Conservation (phyloP, 306 rosid species). For the Gastrolobium villosum region DNA sequence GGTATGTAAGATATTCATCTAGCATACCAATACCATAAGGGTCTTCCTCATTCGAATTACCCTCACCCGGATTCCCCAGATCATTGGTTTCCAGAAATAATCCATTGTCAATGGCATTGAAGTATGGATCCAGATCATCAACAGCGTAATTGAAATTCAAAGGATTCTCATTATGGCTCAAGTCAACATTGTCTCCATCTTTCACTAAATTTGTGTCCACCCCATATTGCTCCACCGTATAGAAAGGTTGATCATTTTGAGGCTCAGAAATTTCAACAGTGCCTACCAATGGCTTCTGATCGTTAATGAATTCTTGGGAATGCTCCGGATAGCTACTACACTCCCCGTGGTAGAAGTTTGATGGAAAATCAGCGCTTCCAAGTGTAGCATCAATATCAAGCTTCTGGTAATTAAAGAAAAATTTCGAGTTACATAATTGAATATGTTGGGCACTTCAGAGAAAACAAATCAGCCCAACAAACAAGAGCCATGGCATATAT, state of each 20-base stretch:
- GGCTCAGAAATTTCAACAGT: slow-evolving; percentile 47
- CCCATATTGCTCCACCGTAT: slow-evolving; percentile 53
- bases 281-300: slow-evolving; percentile 53
- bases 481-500: background rate
- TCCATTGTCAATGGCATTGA: slow-evolving; percentile 59
- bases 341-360: slow-evolving; percentile 66
- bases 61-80: slow-evolving; percentile 53
- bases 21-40: slow-evolving; percentile 59
- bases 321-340: slow-evolving; percentile 63
- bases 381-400: slow-evolving; percentile 44
- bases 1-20: slow-evolving; percentile 70
- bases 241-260: slow-evolving; percentile 38
- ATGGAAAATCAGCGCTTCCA: slow-evolving; percentile 50
- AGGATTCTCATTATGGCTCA: slow-evolving; percentile 45
- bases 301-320: slow-evolving; percentile 53
- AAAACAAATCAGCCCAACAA: slow-evolving; percentile 11
- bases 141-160: slow-evolving; percentile 26
- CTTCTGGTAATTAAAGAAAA: slow-evolving; percentile 51
- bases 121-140: slow-evolving; percentile 47
- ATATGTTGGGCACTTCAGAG: background rate
- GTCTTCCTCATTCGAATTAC: slow-evolving; percentile 51
- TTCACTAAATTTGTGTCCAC: slow-evolving; percentile 42
- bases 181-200: slow-evolving; percentile 56
- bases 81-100: slow-evolving; percentile 79
- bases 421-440: background rate